Evolutionary conservation across 2,329 filamentous ascomycete species (phyloP).

Genomic region (Alternaria infectoria): DNA sequence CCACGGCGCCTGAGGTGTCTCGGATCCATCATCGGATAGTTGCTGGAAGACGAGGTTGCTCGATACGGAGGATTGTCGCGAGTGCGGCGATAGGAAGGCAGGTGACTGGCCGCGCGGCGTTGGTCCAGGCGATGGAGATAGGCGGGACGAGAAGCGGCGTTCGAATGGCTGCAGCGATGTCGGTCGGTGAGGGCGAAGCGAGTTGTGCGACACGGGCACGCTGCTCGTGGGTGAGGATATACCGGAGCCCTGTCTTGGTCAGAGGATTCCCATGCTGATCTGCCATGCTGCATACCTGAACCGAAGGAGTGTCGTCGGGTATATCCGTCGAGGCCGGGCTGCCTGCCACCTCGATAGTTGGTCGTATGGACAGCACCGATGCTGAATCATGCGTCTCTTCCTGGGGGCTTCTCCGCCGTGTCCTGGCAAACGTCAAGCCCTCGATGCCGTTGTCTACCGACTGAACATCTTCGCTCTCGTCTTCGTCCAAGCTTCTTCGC

Average conservation of each 20-base stretch:
- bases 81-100: conserved; percentile 76
- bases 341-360: conserved; percentile 44
- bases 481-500: conserved; percentile 19
- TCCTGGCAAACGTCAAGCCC: conserved; percentile 43
- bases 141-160: conserved; percentile 85
- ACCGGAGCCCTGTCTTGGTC: conserved; percentile 56
- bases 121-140: conserved; percentile 67
- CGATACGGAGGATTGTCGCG: conserved; percentile 78
- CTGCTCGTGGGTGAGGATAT: conserved; percentile 74
- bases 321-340: conserved; percentile 77
- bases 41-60: conserved; percentile 69
- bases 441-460: conserved; percentile 30
- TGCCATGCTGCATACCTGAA: conserved; percentile 66
- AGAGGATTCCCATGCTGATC: conserved; percentile 16
- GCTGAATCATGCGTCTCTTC: conserved; percentile 31
- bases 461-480: conserved; percentile 32
- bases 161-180: conserved; percentile 93
- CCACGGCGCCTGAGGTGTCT: conserved; percentile 81
- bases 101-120: conserved; percentile 76
- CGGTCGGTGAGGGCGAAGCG: conserved; percentile 74
- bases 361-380: conserved; percentile 27
- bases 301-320: conserved; percentile 83
- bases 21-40: conserved; percentile 58
- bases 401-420: conserved; percentile 17
- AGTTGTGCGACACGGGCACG: conserved; percentile 71